Conservation (phyloP, 2,329 filamentous ascomycete species). For the Colletotrichum sp. region DNA sequence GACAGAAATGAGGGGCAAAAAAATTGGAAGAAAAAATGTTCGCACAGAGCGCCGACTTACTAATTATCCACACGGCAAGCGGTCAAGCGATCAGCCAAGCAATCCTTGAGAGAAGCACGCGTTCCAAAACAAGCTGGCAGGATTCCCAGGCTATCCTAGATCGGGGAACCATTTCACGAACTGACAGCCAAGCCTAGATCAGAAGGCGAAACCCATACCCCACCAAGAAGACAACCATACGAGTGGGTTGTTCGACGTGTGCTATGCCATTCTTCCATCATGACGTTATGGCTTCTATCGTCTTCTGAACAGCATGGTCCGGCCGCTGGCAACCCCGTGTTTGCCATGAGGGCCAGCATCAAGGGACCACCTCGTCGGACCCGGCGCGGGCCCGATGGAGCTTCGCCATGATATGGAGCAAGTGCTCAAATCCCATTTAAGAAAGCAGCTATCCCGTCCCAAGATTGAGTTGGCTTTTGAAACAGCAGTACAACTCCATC, state of each 20-base stretch:
- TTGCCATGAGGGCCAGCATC: not conserved
- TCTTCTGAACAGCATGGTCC: not conserved
- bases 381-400: conserved; percentile 6
- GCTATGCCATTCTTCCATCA: conserved; percentile 5
- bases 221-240: not conserved
- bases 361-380: not conserved
- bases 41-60: not conserved
- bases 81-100: not conserved
- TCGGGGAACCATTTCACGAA: conserved; percentile 3
- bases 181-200: not conserved
- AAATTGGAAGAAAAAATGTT: not conserved
- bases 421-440: not conserved
- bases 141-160: not conserved
- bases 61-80: not conserved
- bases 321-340: not conserved
- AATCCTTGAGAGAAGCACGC: not conserved
- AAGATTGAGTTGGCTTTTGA: not conserved
- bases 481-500: not conserved
- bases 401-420: not conserved
- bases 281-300: conserved; percentile 14
- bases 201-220: not conserved
- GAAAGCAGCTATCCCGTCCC: not conserved
- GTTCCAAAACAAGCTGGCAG: not conserved
- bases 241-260: not conserved
- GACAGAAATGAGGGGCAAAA: conserved; percentile 5